Percentiles rank a stretch among this genome's conserved stretches.
Conservation (phyloP, 257 asterid genomes). For the Solanum microdontum region DNA sequence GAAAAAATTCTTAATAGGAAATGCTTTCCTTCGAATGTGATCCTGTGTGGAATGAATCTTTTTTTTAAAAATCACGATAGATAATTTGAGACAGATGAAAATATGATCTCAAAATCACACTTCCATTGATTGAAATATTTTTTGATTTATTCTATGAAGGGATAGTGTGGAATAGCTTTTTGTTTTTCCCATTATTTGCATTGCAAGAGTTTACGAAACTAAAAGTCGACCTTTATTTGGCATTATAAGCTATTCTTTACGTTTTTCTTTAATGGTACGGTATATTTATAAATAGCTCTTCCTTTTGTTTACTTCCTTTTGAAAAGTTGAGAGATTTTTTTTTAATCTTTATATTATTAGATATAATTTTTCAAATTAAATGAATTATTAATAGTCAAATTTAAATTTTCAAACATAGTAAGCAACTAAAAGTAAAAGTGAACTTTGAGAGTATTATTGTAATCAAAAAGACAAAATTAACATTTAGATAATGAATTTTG, state of each 20-base stretch:
- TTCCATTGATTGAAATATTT: background rate
- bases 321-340: background rate
- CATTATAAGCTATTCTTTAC: background rate
- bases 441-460: background rate
- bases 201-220: background rate
- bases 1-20: too few species aligned
- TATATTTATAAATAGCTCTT: background rate
- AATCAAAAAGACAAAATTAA: background rate
- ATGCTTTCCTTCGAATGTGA: fast-evolving
- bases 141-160: background rate
- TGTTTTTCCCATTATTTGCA: background rate
- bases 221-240: background rate
- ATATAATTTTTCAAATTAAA: too few species aligned
- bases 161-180: background rate
- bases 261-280: background rate
- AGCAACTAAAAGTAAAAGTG: too few species aligned
- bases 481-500: background rate
- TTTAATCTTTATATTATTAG: too few species aligned
- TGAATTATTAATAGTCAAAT: too few species aligned
- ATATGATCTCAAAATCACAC: background rate
- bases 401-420: too few species aligned
- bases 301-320: too few species aligned
- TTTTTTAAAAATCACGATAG: background rate
- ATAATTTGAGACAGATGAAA: background rate
- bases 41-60: fast-evolving